phyloP scores from a whole-genome alignment of 1,284 basidiomycete genomes.

The Papiliotrema fonsecae region DNA sequence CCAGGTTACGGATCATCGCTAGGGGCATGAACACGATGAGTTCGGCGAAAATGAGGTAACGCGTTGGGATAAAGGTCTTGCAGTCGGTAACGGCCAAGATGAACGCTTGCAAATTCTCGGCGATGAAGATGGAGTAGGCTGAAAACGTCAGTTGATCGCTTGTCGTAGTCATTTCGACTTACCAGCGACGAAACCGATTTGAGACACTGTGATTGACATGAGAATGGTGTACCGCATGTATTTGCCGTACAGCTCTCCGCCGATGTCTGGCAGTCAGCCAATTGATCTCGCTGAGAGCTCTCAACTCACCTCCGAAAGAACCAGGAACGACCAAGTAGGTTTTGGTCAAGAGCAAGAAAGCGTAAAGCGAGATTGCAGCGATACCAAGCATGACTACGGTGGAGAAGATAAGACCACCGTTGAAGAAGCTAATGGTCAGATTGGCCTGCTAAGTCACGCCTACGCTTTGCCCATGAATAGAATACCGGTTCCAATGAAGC shows the following conservation, averaged over 20 bases:
- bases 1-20: slow-evolving; percentile 79
- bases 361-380: slow-evolving; percentile 83
- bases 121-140: slow-evolving; percentile 95
- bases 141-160: no score
- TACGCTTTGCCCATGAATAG: slow-evolving; percentile 92
- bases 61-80: slow-evolving; percentile 62
- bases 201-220: slow-evolving; percentile 80
- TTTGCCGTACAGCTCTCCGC: slow-evolving; percentile 83
- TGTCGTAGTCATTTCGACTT: no score
- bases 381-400: slow-evolving; percentile 71
- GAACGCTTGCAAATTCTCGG: slow-evolving; percentile 86
- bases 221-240: slow-evolving; percentile 91
- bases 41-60: slow-evolving; percentile 78
- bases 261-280: slow-evolving; percentile 61
- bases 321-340: slow-evolving; percentile 86
- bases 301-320: slow-evolving; percentile 75
- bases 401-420: slow-evolving; percentile 80
- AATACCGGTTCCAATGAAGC: slow-evolving; percentile 94
- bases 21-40: slow-evolving; percentile 81
- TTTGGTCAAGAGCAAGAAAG: slow-evolving; percentile 86
- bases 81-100: slow-evolving; percentile 80
- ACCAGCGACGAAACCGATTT: slow-evolving; percentile 58
- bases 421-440: slow-evolving; percentile 65
- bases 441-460: slow-evolving; percentile 36
- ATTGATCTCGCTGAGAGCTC: neutral